Conservation (phyloP, 2,329 filamentous ascomycete genomes). For the Hymenoscyphus scutula region DNA sequence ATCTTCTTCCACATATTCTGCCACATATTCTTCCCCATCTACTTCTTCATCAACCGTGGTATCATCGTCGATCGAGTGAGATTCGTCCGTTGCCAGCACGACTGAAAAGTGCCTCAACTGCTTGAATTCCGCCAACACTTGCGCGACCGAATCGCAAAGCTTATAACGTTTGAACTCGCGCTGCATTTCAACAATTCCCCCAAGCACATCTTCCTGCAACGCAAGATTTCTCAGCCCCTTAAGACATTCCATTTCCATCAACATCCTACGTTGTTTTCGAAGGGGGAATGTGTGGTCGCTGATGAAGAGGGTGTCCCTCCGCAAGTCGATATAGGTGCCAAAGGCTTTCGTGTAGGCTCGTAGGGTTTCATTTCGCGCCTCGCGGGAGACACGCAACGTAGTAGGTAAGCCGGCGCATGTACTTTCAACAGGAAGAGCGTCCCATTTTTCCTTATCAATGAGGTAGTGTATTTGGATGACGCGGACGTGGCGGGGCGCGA, state of each 20-base stretch:
- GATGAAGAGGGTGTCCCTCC: slow-evolving; percentile 23
- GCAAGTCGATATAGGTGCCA: slow-evolving; percentile 19
- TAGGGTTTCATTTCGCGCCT: slow-evolving; percentile 20
- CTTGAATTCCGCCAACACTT: slow-evolving; percentile 11
- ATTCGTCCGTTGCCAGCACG: slow-evolving; percentile 7
- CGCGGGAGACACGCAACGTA: slow-evolving; percentile 16
- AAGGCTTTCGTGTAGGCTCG: slow-evolving; percentile 17
- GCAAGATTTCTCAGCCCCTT: slow-evolving; percentile 17
- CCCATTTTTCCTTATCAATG: slow-evolving; percentile 12
- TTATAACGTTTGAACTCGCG: not conserved
- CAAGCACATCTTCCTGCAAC: slow-evolving; percentile 7
- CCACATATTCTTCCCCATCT: too few relatives aligned
- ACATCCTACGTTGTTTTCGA: slow-evolving; percentile 9
- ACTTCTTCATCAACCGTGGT: not conserved
- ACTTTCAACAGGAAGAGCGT: slow-evolving; percentile 15
- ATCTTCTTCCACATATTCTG: too few relatives aligned
- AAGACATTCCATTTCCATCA: slow-evolving; percentile 13
- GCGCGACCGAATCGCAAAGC: slow-evolving; percentile 4
- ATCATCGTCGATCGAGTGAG: not conserved
- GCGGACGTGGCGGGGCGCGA: slow-evolving; percentile 13
- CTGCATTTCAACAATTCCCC: not conserved
- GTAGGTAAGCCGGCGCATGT: slow-evolving; percentile 15
- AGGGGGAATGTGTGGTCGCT: slow-evolving; percentile 21
- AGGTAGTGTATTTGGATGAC: slow-evolving; percentile 21
- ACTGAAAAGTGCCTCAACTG: slow-evolving; percentile 16